These are phyloP conservation scores for Albugo laibachii DNA, from an alignment of 352 stramenopile genomes.

Conservation along the genomic window DNA sequence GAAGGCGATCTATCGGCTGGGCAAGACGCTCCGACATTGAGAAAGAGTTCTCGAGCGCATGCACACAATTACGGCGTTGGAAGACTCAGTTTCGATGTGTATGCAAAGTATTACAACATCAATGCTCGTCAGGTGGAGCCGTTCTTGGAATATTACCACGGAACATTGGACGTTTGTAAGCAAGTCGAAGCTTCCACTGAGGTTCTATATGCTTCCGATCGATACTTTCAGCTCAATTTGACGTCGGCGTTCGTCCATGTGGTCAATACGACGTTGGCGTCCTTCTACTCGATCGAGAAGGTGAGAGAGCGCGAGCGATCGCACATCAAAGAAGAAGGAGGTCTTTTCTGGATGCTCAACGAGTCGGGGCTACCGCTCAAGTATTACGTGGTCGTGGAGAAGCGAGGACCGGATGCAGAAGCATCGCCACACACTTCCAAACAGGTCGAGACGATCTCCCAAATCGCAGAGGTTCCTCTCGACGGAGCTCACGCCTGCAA, in stretches of 20 bases:
- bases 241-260: slow-evolving; percentile 67
- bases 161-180: slow-evolving; percentile 57
- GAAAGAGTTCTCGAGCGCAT: slow-evolving; percentile 20
- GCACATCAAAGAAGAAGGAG: slow-evolving; percentile 65
- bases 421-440: neutral
- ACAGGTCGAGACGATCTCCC: slow-evolving; percentile 16
- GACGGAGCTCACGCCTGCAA: slow-evolving; percentile 32
- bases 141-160: slow-evolving; percentile 75
- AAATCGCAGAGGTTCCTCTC: slow-evolving; percentile 14
- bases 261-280: slow-evolving; percentile 36
- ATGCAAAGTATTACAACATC: slow-evolving; percentile 80
- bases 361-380: slow-evolving; percentile 58
- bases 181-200: slow-evolving; percentile 36
- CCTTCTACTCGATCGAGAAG: slow-evolving; percentile 44
- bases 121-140: slow-evolving; percentile 53
- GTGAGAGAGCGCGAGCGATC: slow-evolving; percentile 22
- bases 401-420: slow-evolving; percentile 27
- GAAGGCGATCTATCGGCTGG: slow-evolving; percentile 17
- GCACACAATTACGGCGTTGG: slow-evolving; percentile 42
- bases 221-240: slow-evolving; percentile 75
- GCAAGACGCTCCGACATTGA: slow-evolving; percentile 8
- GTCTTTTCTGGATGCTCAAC: slow-evolving; percentile 74
- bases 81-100: slow-evolving; percentile 62
- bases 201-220: slow-evolving; percentile 57
- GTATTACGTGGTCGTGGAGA: slow-evolving; percentile 63